Evolutionary conservation across 2,329 filamentous ascomycete genomes (phyloP).

Genomic region (Arthrinium phaeospermum): DNA sequence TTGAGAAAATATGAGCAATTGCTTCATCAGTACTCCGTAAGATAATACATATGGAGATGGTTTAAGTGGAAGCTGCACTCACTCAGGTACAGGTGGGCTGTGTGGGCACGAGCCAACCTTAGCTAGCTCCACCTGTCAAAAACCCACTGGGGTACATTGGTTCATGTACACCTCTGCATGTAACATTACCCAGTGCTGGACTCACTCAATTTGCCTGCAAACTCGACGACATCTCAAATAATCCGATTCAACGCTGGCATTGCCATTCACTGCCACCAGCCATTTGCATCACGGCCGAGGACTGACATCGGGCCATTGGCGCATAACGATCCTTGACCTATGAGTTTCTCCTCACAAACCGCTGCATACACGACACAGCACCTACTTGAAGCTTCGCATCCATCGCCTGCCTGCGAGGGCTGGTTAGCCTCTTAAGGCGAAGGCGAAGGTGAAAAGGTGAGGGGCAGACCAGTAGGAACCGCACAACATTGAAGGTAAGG

Average conservation of each 20-base stretch:
- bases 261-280: constrained; percentile 10
- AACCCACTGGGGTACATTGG: neutral
- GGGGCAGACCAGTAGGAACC: neutral
- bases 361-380: neutral
- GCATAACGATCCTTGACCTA: neutral
- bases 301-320: neutral
- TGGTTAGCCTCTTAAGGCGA: constrained; percentile 7
- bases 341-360: neutral
- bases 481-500: neutral
- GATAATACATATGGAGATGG: neutral
- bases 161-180: neutral
- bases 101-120: neutral
- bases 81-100: neutral
- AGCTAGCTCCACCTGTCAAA: neutral
- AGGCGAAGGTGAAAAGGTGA: neutral
- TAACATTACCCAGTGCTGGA: neutral
- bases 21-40: too few species aligned
- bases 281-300: neutral
- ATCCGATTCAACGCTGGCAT: neutral
- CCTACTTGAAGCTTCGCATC: neutral
- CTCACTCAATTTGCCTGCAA: constrained; percentile 4
- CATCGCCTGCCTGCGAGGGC: constrained; percentile 6
- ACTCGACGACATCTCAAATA: constrained; percentile 14
- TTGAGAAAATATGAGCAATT: too few species aligned
- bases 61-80: neutral